Conservation (phyloP, 2,329 filamentous ascomycete species). For the Trichophyton equinum region DNA sequence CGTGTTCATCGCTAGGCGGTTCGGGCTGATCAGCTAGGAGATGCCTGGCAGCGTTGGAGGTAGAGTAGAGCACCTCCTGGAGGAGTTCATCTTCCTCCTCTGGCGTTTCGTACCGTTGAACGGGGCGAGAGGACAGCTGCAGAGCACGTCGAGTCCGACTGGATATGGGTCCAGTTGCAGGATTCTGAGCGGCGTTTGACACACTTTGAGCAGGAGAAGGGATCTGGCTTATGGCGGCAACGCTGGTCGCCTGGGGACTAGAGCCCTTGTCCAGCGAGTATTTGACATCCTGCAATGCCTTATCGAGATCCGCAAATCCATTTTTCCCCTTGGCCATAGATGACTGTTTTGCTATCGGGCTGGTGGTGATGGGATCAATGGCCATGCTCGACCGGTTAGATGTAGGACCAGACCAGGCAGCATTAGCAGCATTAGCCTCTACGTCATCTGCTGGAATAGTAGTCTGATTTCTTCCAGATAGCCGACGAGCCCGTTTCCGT, state of each 20-base stretch:
- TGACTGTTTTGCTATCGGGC: constrained; percentile 22
- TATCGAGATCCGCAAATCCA: constrained; percentile 49
- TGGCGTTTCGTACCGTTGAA: constrained; percentile 81
- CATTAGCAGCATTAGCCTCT: constrained; percentile 84
- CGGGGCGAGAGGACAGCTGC: constrained; percentile 54
- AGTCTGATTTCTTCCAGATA: constrained; percentile 81
- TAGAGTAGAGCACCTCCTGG: constrained; percentile 72
- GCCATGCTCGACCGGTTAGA: constrained; percentile 74
- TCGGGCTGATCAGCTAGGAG: constrained; percentile 28
- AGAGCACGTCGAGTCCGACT: constrained; percentile 70
- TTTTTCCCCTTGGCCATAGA: constrained; percentile 34
- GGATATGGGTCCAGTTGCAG: constrained; percentile 46
- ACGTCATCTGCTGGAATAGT: constrained; percentile 75
- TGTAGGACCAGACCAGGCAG: constrained; percentile 82
- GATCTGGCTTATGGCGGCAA: constrained; percentile 13
- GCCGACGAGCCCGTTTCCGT: constrained; percentile 77
- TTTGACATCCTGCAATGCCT: constrained; percentile 47
- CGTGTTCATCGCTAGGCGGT: constrained; percentile 6
- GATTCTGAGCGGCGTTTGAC: constrained; percentile 7
- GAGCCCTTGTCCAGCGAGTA: constrained; percentile 40
- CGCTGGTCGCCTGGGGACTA: constrained; percentile 16
- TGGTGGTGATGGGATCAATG: constrained; percentile 47
- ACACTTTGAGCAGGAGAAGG: constrained; percentile 27
- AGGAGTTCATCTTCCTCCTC: constrained; percentile 94
- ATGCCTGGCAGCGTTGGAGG: constrained; percentile 60